phyloP scores from a whole-genome alignment of 495 filamentous ascomycete species.

The Aspergillus funiculosus region DNA sequence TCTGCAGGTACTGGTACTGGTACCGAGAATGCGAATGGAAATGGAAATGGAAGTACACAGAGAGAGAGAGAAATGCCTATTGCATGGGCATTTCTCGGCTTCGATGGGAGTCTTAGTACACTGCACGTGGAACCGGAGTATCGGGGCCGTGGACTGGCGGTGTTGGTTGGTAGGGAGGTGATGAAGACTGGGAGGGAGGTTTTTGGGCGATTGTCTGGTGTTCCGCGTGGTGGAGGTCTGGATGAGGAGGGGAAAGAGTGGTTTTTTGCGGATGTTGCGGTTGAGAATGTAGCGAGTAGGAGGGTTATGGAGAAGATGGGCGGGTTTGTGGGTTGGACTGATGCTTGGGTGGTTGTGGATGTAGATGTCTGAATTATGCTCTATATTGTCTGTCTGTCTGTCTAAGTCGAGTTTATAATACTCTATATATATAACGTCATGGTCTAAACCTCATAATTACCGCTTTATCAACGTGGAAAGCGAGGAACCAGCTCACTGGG shows the following conservation, averaged over 20 bases:
- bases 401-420: not conserved
- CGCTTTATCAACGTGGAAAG: too few relatives aligned
- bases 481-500: conserved; percentile 10
- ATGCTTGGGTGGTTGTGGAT: conserved; percentile 9
- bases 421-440: too few relatives aligned
- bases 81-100: conserved; percentile 41
- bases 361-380: not conserved
- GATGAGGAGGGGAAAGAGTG: not conserved
- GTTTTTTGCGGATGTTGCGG: conserved; percentile 6
- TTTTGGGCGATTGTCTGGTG: conserved; percentile 1
- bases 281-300: conserved; percentile 2
- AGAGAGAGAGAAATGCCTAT: conserved; percentile 30
- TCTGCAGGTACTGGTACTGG: not conserved
- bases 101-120: conserved; percentile 43
- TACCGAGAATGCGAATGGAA: too few relatives aligned
- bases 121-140: conserved; percentile 47
- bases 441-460: too few relatives aligned
- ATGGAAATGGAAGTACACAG: too few relatives aligned
- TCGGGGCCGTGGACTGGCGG: conserved; percentile 41
- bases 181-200: conserved; percentile 28
- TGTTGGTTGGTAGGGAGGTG: conserved; percentile 31
- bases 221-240: not conserved
- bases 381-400: not conserved
- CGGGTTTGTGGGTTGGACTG: not conserved
- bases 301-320: conserved; percentile 13